These are phyloP conservation scores for Panaeolus cyanescens DNA, from an alignment of 768 basidiomycete genomes.

Conservation along the genomic window DNA sequence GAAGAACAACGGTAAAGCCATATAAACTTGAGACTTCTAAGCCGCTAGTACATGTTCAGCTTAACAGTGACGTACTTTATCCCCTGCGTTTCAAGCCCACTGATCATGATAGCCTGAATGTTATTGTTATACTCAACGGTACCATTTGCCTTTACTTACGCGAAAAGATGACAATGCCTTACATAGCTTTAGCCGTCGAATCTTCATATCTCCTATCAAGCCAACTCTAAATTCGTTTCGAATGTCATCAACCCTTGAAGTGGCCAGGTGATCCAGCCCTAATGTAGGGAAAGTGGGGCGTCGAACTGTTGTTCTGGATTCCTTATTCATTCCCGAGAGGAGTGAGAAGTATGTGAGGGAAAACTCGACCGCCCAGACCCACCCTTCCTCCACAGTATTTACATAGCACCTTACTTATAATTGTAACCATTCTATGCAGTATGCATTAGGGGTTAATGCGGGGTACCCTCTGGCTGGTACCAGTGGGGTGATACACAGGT, in stretches of 20 bases:
- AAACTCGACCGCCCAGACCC: not conserved
- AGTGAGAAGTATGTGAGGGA: not conserved
- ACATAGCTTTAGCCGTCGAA: not conserved
- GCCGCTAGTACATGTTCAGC: too few relatives aligned
- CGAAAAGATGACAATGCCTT: too few relatives aligned
- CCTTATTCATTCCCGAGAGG: not conserved
- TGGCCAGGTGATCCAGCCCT: not conserved
- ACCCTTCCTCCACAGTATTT: not conserved
- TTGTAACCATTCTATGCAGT: not conserved
- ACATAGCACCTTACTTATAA: not conserved
- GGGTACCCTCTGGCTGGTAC: constrained; percentile 3
- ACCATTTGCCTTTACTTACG: not conserved
- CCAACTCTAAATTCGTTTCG: not conserved
- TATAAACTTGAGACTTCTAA: too few relatives aligned
- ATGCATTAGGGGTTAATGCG: not conserved
- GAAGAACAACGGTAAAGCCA: not conserved
- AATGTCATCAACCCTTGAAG: not conserved
- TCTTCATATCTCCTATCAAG: not conserved
- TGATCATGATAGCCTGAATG: not conserved
- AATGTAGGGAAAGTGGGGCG: too few relatives aligned
- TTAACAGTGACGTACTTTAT: too few relatives aligned
- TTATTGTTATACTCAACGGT: not conserved
- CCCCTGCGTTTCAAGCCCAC: too few relatives aligned
- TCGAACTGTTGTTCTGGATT: too few relatives aligned
- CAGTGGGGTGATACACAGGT: not conserved